Percentiles rank a stretch among this genome's conserved stretches.
These are phyloP conservation scores for Kwoniella bestiolae DNA, from an alignment of 768 basidiomycete species.

Conservation along the genomic window DNA sequence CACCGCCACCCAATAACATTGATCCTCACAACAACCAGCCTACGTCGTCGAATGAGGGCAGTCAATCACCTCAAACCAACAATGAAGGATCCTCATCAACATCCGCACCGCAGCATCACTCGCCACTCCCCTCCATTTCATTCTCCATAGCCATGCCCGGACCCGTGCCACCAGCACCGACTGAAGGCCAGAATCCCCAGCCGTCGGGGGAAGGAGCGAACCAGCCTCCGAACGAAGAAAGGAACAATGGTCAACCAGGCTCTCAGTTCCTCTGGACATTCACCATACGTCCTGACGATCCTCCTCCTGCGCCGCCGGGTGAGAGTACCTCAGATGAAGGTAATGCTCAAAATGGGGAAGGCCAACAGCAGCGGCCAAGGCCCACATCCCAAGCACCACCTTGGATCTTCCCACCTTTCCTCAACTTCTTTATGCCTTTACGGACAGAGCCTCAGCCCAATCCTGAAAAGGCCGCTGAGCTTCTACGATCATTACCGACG, in stretches of 20 bases:
- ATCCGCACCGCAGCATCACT: no score
- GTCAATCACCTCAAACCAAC: neutral
- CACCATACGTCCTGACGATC: conserved; percentile 12
- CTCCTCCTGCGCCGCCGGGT: neutral
- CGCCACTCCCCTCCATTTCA: neutral
- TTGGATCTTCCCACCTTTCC: conserved; percentile 27
- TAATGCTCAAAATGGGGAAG: neutral
- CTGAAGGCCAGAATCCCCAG: neutral
- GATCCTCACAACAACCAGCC: neutral
- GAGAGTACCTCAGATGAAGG: neutral
- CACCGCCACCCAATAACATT: neutral
- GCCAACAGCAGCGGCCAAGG: neutral
- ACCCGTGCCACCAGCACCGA: neutral
- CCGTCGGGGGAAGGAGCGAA: neutral
- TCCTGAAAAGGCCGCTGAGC: conserved; percentile 42
- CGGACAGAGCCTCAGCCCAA: conserved; percentile 32
- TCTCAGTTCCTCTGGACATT: conserved; percentile 15
- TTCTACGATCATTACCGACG: conserved; percentile 36
- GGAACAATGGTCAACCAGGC: neutral
- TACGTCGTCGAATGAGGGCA: neutral
- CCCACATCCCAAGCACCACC: conserved; percentile 22
- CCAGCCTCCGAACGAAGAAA: neutral
- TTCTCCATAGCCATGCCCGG: neutral
- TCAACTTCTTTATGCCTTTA: conserved; percentile 25
- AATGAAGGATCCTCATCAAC: neutral